Evolutionary conservation across 495 filamentous ascomycete species (phyloP).

Genomic region (Cenococcum geophilum): DNA sequence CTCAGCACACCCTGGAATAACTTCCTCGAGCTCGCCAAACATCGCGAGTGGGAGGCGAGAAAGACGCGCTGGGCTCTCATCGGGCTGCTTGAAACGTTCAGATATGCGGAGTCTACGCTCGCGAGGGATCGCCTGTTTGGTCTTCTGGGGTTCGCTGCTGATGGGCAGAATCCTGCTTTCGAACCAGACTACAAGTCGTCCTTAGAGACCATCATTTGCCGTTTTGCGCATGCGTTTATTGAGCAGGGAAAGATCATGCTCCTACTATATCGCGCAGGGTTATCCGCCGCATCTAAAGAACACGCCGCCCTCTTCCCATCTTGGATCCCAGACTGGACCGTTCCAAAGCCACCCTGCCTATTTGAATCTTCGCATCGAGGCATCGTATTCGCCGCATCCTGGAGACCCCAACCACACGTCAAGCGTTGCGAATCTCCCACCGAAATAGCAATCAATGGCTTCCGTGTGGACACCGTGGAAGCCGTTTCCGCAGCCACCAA

Average conservation of each 20-base stretch:
- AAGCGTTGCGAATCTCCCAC: not conserved
- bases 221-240: slow-evolving; percentile 3
- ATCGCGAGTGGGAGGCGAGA: slow-evolving; percentile 8
- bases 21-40: slow-evolving; percentile 2
- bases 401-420: no score
- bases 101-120: slow-evolving; percentile 12
- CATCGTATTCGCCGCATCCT: not conserved
- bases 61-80: slow-evolving; percentile 1
- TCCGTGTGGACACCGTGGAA: not conserved
- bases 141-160: slow-evolving; percentile 6
- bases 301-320: slow-evolving; percentile 1
- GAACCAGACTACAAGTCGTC: slow-evolving; percentile 7
- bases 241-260: not conserved
- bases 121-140: slow-evolving; percentile 3
- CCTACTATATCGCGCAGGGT: slow-evolving; percentile 5
- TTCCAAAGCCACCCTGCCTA: not conserved
- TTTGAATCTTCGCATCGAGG: not conserved
- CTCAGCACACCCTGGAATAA: not conserved
- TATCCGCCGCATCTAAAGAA: no score
- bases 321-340: slow-evolving; percentile 18
- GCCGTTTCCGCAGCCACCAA: not conserved
- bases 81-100: slow-evolving; percentile 3
- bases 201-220: not conserved
- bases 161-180: not conserved
- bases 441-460: not conserved